Evolutionary conservation across 164 flowering plant species (phyloP).

Genomic region (Liquidambar formosana): DNA sequence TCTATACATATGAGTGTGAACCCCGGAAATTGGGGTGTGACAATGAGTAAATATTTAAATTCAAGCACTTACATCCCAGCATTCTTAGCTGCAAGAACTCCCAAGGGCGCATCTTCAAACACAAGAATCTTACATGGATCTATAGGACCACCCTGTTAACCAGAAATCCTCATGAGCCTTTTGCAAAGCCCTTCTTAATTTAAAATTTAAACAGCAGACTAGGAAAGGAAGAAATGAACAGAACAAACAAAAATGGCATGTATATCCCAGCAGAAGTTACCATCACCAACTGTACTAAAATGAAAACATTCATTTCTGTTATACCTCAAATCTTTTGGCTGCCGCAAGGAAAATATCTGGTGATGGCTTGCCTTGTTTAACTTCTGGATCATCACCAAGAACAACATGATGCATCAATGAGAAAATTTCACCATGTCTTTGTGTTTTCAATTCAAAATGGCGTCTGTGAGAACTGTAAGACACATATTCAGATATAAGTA

Average conservation of each 20-base stretch:
- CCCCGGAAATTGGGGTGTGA: too few species aligned
- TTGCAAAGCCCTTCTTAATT: neutral
- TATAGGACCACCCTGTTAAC: conserved; percentile 58
- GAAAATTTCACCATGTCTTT: conserved; percentile 73
- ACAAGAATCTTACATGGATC: conserved; percentile 67
- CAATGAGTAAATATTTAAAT: neutral
- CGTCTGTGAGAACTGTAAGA: conserved; percentile 65
- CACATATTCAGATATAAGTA: conserved; percentile 12
- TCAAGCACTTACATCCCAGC: conserved; percentile 62
- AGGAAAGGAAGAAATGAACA: neutral
- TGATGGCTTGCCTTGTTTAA: conserved; percentile 87
- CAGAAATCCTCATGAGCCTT: conserved; percentile 10
- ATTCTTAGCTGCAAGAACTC: conserved; percentile 85
- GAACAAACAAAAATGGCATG: neutral
- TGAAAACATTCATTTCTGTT: neutral
- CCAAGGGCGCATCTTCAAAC: conserved; percentile 97
- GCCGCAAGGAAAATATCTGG: conserved; percentile 91
- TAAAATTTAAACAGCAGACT: neutral
- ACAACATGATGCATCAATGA: conserved; percentile 94
- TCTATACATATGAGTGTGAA: neutral
- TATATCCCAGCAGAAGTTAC: neutral
- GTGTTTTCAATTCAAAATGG: conserved; percentile 86
- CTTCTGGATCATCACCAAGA: conserved; percentile 96
- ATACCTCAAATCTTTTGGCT: conserved; percentile 88
- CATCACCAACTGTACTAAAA: neutral